Evolutionary conservation across 2,329 filamentous ascomycete species (phyloP).

Genomic region (Pseudogymnoascus sp.): DNA sequence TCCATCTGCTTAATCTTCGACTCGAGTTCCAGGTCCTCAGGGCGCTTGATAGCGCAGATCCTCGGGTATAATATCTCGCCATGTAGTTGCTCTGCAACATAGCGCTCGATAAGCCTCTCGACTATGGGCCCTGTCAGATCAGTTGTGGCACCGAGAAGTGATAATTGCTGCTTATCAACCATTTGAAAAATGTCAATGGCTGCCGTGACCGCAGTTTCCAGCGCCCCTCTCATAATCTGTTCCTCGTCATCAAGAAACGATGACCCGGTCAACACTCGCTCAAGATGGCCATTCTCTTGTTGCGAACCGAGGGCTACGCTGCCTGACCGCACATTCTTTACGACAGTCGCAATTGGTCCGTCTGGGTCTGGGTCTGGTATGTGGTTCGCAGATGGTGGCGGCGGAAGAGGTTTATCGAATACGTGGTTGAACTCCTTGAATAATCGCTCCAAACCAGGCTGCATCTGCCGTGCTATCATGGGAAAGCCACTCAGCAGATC

Average conservation of each 20-base stretch:
- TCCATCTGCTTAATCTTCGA: slow-evolving; percentile 88
- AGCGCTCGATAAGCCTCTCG: slow-evolving; percentile 88
- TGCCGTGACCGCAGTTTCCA: slow-evolving; percentile 85
- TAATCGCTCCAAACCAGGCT: slow-evolving; percentile 76
- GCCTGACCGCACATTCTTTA: slow-evolving; percentile 46
- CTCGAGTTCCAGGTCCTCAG: slow-evolving; percentile 82
- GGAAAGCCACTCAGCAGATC: slow-evolving; percentile 88
- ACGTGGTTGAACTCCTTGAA: slow-evolving; percentile 84
- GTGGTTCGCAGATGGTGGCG: slow-evolving; percentile 54
- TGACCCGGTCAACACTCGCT: slow-evolving; percentile 16
- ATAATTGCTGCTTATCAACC: slow-evolving; percentile 92
- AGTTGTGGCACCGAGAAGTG: slow-evolving; percentile 82
- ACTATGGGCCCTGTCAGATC: slow-evolving; percentile 87
- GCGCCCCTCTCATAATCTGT: slow-evolving; percentile 74
- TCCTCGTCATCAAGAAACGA: slow-evolving; percentile 79
- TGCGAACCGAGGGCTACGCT: slow-evolving; percentile 26
- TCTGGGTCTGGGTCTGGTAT: slow-evolving; percentile 52
- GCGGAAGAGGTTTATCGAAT: slow-evolving; percentile 67
- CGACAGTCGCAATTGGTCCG: slow-evolving; percentile 45
- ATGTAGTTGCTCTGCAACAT: slow-evolving; percentile 88
- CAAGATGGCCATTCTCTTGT: slow-evolving; percentile 26
- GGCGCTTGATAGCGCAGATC: slow-evolving; percentile 65
- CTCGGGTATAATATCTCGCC: slow-evolving; percentile 74
- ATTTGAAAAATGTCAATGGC: slow-evolving; percentile 94
- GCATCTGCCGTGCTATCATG: slow-evolving; percentile 94